Percentiles rank a stretch among this genome's conserved stretches.
These are phyloP conservation scores for Hypholoma fasciculare DNA, from an alignment of 768 basidiomycete species.

Conservation along the genomic window DNA sequence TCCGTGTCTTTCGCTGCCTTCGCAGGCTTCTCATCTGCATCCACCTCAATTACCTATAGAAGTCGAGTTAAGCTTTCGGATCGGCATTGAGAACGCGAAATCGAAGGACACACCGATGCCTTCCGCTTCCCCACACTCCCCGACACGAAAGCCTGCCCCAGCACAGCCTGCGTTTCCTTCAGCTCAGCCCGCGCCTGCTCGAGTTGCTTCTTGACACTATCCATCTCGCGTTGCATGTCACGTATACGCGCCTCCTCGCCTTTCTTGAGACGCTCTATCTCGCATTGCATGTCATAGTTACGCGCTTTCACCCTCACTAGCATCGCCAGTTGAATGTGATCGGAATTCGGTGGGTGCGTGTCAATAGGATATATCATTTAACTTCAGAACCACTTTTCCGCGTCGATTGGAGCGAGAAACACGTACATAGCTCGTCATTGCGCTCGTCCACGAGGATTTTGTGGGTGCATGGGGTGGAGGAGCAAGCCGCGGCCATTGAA, in stretches of 20 bases:
- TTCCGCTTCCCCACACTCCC: neutral
- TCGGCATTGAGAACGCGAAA: neutral
- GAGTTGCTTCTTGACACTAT: neutral
- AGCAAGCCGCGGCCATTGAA: neutral
- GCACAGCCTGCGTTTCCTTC: constrained; percentile 8
- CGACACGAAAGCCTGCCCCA: neutral
- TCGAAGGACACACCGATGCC: neutral
- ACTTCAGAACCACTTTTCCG: neutral
- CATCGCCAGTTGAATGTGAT: neutral
- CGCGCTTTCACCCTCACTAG: constrained; percentile 2
- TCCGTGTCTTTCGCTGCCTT: no score
- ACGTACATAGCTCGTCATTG: neutral
- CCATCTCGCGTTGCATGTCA: neutral
- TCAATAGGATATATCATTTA: neutral
- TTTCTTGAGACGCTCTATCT: neutral
- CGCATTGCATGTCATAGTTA: neutral
- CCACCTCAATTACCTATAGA: no score
- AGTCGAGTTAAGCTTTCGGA: no score
- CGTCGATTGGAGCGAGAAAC: neutral
- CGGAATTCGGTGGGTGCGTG: neutral
- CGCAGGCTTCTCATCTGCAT: no score
- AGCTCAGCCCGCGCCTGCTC: neutral
- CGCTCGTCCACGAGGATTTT: neutral
- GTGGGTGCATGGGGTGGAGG: neutral
- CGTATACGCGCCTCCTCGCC: neutral